phyloP scores from a whole-genome alignment of 129 eudicot species.

The Calendula officinalis region DNA sequence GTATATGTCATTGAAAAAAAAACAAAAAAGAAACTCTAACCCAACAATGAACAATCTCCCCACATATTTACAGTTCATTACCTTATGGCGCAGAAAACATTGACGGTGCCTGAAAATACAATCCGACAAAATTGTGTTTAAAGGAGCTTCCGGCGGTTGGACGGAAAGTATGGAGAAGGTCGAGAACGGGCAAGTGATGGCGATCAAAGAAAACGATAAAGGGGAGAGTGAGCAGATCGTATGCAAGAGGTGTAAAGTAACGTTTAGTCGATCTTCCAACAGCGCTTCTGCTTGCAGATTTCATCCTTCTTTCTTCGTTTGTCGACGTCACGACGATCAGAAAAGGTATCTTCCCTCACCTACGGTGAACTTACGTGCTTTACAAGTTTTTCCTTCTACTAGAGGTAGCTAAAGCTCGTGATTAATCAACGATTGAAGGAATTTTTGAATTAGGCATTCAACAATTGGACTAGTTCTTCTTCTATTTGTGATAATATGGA shows the following conservation, averaged over 20 bases:
- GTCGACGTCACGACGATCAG: constrained; percentile 99
- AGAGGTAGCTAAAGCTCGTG: background rate
- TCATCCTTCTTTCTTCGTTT: constrained; percentile 91
- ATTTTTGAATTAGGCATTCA: no score
- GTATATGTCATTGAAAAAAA: no score
- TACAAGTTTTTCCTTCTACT: background rate
- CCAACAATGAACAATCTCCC: no score
- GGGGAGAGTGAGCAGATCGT: constrained; percentile 15
- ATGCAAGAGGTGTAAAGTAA: constrained; percentile 71
- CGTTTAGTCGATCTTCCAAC: constrained; percentile 47
- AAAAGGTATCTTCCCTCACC: constrained; percentile 42
- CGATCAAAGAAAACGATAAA: constrained; percentile 10
- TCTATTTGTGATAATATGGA: no score
- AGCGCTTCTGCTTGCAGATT: constrained; percentile 64
- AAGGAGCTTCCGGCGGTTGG: background rate
- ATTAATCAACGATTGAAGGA: background rate
- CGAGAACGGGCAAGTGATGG: constrained; percentile 20
- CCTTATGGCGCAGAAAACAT: no score
- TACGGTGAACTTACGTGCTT: background rate
- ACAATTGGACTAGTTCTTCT: no score
- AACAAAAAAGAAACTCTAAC: no score
- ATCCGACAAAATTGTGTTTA: background rate
- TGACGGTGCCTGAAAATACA: constrained; percentile 9
- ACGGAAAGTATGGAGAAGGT: constrained; percentile 19
- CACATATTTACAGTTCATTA: no score